These are phyloP conservation scores for Haplosporangium gracile DNA, from an alignment of 192 early-diverging fungal genomes.

Conservation along the genomic window DNA sequence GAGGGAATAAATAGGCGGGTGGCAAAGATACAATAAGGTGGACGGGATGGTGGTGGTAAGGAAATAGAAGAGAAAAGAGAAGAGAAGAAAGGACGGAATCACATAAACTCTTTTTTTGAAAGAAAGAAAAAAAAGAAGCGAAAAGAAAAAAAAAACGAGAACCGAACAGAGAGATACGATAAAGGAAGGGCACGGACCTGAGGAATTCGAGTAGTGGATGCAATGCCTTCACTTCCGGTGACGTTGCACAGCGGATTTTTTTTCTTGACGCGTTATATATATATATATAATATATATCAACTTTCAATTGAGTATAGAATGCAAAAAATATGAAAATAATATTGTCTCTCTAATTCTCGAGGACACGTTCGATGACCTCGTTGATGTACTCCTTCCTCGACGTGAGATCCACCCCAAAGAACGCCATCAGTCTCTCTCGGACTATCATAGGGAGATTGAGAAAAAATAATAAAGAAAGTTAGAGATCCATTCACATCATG, in stretches of 20 bases:
- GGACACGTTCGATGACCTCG: conserved; percentile 77
- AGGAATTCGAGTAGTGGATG: not conserved
- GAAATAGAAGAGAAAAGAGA: not conserved
- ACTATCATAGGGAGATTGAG: conserved; percentile 64
- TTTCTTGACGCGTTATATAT: too few species aligned
- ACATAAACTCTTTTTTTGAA: not conserved
- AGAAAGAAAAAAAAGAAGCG: not conserved
- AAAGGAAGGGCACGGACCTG: not conserved
- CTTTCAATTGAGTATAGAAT: not conserved
- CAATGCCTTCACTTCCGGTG: not conserved
- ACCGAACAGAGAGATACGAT: not conserved
- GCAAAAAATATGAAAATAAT: not conserved
- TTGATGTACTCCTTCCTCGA: conserved; percentile 91
- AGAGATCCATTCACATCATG: not conserved
- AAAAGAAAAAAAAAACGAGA: not conserved
- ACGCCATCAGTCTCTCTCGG: conserved; percentile 85
- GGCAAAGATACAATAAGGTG: not conserved
- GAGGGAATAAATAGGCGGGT: not conserved
- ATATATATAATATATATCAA: too few species aligned
- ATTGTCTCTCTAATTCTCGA: conserved; percentile 7
- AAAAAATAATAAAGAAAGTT: not conserved
- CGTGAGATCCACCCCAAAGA: conserved; percentile 89
- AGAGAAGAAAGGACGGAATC: not conserved
- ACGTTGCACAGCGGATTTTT: not conserved
- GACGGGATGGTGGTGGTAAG: not conserved